Percentiles rank a stretch among this genome's conserved stretches.
These are phyloP conservation scores for Scenedesmus sp. DNA, from an alignment of 163 green algal genomes.

Conservation along the genomic window DNA sequence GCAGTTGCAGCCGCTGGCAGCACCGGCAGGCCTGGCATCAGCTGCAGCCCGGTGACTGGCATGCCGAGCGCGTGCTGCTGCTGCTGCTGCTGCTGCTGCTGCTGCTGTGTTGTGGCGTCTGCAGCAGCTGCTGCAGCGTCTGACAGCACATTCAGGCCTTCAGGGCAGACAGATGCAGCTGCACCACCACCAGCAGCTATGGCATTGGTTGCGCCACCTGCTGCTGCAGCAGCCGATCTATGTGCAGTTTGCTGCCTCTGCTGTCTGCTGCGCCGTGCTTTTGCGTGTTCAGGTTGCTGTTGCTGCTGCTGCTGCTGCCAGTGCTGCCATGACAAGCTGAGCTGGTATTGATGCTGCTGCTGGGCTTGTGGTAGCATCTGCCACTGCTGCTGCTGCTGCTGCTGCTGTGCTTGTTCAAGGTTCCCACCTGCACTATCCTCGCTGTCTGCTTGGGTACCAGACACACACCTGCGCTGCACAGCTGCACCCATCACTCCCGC, in stretches of 20 bases:
- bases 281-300: neutral
- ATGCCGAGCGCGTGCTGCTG: neutral
- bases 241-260: neutral
- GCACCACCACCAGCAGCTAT: constrained; percentile 4
- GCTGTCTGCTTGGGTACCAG: neutral
- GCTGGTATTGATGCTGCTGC: neutral
- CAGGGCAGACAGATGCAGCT: neutral
- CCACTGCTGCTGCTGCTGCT: neutral
- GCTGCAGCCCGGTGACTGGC: neutral
- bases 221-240: neutral
- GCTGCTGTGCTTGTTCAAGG: neutral
- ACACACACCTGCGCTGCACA: neutral
- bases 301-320: neutral
- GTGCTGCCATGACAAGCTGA: neutral
- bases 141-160: neutral
- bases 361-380: neutral
- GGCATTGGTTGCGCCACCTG: neutral
- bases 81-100: neutral
- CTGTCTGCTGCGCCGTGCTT: neutral
- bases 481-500: neutral
- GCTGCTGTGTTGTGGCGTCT: neutral
- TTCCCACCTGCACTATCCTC: neutral
- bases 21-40: neutral
- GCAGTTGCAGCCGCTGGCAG: constrained; percentile 6
- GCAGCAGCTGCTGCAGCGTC: constrained; percentile 1